Evolutionary conservation across 1,284 basidiomycete species (phyloP).

Genomic region (Trichosporon faecale): DNA sequence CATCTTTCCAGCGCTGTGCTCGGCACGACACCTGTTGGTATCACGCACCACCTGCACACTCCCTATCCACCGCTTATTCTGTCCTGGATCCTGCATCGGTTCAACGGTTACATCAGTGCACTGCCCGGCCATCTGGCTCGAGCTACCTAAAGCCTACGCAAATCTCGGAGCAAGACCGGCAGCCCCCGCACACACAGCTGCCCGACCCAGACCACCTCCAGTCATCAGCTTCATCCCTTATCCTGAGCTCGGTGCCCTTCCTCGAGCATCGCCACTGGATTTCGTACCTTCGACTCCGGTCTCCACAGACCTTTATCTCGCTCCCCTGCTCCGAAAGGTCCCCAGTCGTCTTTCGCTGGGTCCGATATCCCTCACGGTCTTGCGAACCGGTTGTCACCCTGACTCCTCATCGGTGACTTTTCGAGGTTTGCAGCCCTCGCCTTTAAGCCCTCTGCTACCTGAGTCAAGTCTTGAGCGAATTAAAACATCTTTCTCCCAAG

Average conservation of each 20-base stretch:
- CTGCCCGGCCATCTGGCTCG: neutral
- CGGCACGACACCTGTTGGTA: neutral
- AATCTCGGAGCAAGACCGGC: neutral
- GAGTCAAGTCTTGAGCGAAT: neutral
- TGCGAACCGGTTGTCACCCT: neutral
- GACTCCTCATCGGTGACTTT: neutral
- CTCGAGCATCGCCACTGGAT: constrained; percentile 6
- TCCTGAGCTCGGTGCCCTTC: neutral
- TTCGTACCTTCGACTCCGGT: constrained; percentile 1
- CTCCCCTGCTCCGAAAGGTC: neutral
- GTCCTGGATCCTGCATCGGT: neutral
- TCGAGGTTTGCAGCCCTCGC: neutral
- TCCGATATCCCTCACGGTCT: neutral
- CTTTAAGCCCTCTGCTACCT: neutral
- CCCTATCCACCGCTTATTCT: neutral
- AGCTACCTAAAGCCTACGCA: neutral
- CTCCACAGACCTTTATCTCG: neutral
- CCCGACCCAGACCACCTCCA: neutral
- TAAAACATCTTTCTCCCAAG: neutral
- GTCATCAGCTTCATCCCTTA: neutral
- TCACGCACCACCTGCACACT: neutral
- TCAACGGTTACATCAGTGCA: constrained; percentile 6
- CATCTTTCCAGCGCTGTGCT: neutral
- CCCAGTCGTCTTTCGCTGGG: neutral
- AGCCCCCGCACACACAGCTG: neutral